Conservation (phyloP, 495 filamentous ascomycete species). For the Neurospora cerealis region DNA sequence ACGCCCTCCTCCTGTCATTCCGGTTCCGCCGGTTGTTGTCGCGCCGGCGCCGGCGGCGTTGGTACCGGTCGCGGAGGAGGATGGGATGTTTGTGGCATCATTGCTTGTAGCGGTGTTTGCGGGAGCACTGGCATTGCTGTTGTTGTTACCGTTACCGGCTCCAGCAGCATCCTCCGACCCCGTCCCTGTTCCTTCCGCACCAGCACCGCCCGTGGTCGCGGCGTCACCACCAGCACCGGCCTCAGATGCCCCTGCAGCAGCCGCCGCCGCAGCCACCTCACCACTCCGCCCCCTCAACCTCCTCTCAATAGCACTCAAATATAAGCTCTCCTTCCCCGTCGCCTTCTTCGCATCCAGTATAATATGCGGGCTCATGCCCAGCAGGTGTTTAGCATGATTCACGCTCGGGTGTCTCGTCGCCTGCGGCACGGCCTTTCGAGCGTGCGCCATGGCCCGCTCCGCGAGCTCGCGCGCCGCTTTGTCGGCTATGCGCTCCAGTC, state of each 20-base stretch:
- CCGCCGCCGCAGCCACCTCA: slow-evolving; percentile 11
- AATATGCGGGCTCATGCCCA: slow-evolving; percentile 36
- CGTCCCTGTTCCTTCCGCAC: neutral
- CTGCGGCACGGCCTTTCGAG: slow-evolving; percentile 31
- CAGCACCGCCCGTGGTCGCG: neutral
- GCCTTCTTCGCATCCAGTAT: slow-evolving; percentile 48
- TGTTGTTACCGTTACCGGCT: neutral
- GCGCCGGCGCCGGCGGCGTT: neutral
- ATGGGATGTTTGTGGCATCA: neutral
- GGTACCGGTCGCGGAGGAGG: neutral
- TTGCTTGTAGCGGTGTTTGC: neutral
- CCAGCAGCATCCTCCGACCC: neutral
- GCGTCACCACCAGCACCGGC: too few species aligned
- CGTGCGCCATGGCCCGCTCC: slow-evolving; percentile 37
- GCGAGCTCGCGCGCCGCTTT: slow-evolving; percentile 35
- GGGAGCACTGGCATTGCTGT: neutral
- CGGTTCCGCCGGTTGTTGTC: slow-evolving; percentile 9
- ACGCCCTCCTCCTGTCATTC: slow-evolving; percentile 21
- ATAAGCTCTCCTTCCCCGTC: slow-evolving; percentile 55
- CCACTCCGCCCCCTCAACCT: slow-evolving; percentile 34
- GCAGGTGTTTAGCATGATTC: slow-evolving; percentile 38
- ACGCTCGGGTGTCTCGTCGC: slow-evolving; percentile 36
- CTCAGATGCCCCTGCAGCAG: neutral
- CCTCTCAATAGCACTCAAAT: slow-evolving; percentile 59
- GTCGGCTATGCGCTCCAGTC: slow-evolving; percentile 39